phyloP scores from a whole-genome alignment of 75 land plant genomes.

The Isoetes taiwanensis region DNA sequence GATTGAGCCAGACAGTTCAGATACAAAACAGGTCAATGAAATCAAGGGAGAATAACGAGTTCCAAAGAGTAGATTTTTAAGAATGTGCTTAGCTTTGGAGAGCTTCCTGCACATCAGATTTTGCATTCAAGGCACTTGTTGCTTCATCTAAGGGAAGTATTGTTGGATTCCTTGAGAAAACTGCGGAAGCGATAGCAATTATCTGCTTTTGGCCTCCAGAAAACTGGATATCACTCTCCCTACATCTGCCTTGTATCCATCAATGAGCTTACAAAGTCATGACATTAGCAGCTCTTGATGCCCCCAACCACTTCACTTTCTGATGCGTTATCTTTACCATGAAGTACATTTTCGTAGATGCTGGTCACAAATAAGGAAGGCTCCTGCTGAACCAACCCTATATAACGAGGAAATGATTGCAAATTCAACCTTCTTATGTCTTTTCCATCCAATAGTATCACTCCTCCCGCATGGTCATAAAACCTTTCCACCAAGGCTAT shows the following conservation, averaged over 20 bases:
- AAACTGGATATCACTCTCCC: background rate
- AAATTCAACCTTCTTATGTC: background rate
- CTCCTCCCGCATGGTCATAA: background rate
- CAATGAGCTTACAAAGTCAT: background rate
- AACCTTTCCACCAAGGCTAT: background rate
- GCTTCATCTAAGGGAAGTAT: conserved; percentile 1
- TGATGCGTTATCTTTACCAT: background rate
- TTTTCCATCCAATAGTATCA: background rate
- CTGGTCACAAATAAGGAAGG: background rate
- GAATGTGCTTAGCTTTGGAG: too few relatives aligned
- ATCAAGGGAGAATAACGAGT: too few relatives aligned
- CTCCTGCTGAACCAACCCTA: background rate
- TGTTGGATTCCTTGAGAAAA: background rate
- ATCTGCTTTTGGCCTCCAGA: conserved; percentile 1
- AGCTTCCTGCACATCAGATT: conserved; percentile 1
- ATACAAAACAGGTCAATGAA: too few relatives aligned
- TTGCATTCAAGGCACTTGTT: background rate
- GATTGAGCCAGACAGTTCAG: too few relatives aligned
- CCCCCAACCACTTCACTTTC: background rate
- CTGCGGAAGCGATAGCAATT: background rate
- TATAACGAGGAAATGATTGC: background rate
- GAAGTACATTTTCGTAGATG: background rate
- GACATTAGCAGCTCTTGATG: background rate
- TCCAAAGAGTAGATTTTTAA: too few relatives aligned
- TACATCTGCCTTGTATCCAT: background rate